Base-by-base conservation (phyloP, 176 grass and related monocot species). In the Carex myosuroides region DNA sequence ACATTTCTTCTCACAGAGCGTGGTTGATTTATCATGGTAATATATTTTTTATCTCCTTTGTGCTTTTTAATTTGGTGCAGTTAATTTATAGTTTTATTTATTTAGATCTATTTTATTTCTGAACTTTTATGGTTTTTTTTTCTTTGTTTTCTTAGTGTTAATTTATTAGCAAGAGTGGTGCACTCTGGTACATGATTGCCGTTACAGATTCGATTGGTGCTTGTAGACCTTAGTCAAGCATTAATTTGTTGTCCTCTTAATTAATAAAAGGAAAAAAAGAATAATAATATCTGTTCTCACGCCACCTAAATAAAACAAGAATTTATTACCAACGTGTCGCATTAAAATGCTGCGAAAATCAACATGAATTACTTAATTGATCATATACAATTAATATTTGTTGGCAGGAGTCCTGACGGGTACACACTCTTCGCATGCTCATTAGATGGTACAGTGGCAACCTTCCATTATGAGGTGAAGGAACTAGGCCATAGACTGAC, bases 21-120 rank as follows among this genome's bases (percentile, higher is more conserved):
- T 99, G 66, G 96, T 99, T 81, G 96, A 99, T 92, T 90, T 99
- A 89, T 92, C 96, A 85, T 99, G 96, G 96, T 99, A 90, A 84
- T 80, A 32, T 32, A 55, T 30, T 50, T 2, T 32, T 13, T 13
- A 77, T 76, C 24, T 77, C 50, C 22, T 56, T 77, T 77, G 5
- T 77, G 37, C 42, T 55, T 24, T 56, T 56, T 55, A 44, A 17
- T 71, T 44, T 70, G 8, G n/a, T 44, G 17, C 3, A 46, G 37
- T 41, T 71, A 71, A n/a, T 44, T 71, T 71, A 3, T 3, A 20
- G 17, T 10, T 44, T 71, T 20, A 10, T 71, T n/a, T 42, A 44
- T 70, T 70, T 44, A 42, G 37, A 75, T 76, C 5, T 29, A 76
- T 55, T 69, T 69, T 0, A 69, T 69, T 41, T 7, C 66, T 69